Percentiles rank a stretch among this genome's conserved stretches.
These are phyloP conservation scores for Lumnitzera racemosa DNA, from an alignment of 345 rosid genomes.

Conservation along the genomic window DNA sequence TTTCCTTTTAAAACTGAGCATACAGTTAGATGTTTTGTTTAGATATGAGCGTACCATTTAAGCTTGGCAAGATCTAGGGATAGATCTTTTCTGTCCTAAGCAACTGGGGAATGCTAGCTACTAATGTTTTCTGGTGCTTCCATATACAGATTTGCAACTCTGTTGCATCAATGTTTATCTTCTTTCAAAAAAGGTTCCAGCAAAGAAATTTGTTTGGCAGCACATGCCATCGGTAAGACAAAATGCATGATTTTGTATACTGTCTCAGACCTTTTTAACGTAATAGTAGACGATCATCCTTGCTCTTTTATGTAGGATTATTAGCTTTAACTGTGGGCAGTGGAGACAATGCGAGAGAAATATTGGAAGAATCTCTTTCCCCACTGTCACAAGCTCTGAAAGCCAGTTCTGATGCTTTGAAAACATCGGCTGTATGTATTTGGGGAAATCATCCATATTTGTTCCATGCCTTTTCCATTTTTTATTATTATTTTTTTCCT, in stretches of 20 bases:
- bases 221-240: slow-evolving; percentile 60
- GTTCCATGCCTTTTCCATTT: too few relatives aligned
- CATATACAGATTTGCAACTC: slow-evolving; percentile 62
- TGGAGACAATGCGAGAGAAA: slow-evolving; percentile 53
- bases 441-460: not conserved
- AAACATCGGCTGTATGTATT: slow-evolving; percentile 43
- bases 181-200: slow-evolving; percentile 66
- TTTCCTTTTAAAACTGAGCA: not conserved
- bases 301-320: slow-evolving; percentile 40
- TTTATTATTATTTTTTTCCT: too few relatives aligned
- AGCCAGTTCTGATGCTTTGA: slow-evolving; percentile 43
- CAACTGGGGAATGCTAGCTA: not conserved
- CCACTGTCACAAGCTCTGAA: slow-evolving; percentile 67
- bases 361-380: slow-evolving; percentile 55
- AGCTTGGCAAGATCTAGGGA: not conserved
- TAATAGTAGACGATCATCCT: not conserved
- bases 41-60: not conserved
- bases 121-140: slow-evolving; percentile 1
- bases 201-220: slow-evolving; percentile 65
- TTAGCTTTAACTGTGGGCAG: slow-evolving; percentile 75
- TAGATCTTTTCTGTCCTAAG: not conserved
- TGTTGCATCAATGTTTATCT: slow-evolving; percentile 63
- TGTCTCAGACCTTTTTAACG: not conserved
- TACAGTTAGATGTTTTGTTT: not conserved
- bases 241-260: not conserved